Evolutionary conservation across 2,329 filamentous ascomycete species (phyloP).

Genomic region (Sclerotinia nivalis): DNA sequence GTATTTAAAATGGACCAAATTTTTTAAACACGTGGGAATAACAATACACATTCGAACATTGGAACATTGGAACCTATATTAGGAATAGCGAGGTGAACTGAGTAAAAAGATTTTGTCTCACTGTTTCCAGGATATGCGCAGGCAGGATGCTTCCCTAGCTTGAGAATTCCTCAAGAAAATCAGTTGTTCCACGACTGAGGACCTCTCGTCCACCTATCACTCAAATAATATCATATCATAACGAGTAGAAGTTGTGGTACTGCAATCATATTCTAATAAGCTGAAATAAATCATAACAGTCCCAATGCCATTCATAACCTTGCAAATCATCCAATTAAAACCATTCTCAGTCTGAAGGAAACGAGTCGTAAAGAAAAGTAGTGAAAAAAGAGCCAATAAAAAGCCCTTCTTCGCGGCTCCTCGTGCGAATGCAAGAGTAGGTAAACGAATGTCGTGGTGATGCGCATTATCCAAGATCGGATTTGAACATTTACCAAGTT

Average conservation of each 20-base stretch:
- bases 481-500: constrained; percentile 10
- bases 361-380: constrained; percentile 11
- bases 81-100: too few relatives aligned
- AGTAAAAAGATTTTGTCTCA: too few relatives aligned
- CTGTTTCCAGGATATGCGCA: too few relatives aligned
- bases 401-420: constrained; percentile 1
- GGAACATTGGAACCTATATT: too few relatives aligned
- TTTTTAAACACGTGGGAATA: neutral
- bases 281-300: constrained; percentile 11
- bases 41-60: too few relatives aligned
- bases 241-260: neutral
- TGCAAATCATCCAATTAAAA: constrained; percentile 16
- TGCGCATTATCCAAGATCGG: constrained; percentile 13
- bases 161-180: neutral
- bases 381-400: neutral
- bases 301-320: constrained; percentile 4
- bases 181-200: neutral
- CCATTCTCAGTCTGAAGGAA: neutral
- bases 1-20: neutral
- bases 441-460: constrained; percentile 10
- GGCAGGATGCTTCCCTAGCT: too few relatives aligned
- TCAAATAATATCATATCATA: neutral
- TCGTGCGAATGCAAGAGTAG: neutral
- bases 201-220: too few relatives aligned
- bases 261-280: constrained; percentile 18